phyloP scores from a whole-genome alignment of 345 rosid genomes.

The Citrus mangshanensis region DNA sequence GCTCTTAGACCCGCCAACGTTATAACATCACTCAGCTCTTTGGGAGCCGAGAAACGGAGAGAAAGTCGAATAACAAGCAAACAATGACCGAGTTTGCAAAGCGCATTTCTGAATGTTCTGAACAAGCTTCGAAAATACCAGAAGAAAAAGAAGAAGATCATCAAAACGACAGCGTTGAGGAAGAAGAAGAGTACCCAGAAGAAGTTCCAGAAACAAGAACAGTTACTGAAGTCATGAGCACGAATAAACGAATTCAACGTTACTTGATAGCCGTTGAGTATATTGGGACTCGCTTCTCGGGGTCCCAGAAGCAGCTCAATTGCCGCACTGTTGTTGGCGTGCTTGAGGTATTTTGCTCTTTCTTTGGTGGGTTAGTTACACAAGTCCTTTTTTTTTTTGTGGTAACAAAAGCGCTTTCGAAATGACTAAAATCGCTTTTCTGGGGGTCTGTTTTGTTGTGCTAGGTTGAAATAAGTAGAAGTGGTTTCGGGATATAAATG shows the following conservation, averaged over 20 bases:
- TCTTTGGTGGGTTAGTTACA: no score
- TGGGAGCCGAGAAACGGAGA: neutral
- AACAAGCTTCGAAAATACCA: no score
- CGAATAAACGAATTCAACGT: conserved; percentile 63
- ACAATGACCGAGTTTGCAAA: conserved; percentile 30
- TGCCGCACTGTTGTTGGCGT: conserved; percentile 78
- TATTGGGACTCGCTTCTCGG: conserved; percentile 80
- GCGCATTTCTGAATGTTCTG: conserved; percentile 26
- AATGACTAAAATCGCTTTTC: neutral
- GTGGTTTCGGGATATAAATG: neutral
- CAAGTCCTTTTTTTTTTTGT: neutral
- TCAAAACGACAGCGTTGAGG: neutral
- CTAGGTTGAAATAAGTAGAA: neutral
- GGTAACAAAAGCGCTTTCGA: neutral
- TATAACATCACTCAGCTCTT: neutral
- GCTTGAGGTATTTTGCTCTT: conserved; percentile 51
- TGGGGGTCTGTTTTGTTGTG: neutral
- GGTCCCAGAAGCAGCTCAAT: conserved; percentile 76
- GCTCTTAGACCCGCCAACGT: neutral
- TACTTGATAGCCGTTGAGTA: conserved; percentile 86
- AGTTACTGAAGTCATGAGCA: conserved; percentile 35
- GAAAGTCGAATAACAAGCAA: neutral
- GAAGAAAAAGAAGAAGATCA: no score
- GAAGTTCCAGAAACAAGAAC: conserved; percentile 15
- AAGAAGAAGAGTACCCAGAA: conserved; percentile 15